These are phyloP conservation scores for Sherardia arvensis DNA, from an alignment of 257 asterid genomes.

Conservation along the genomic window DNA sequence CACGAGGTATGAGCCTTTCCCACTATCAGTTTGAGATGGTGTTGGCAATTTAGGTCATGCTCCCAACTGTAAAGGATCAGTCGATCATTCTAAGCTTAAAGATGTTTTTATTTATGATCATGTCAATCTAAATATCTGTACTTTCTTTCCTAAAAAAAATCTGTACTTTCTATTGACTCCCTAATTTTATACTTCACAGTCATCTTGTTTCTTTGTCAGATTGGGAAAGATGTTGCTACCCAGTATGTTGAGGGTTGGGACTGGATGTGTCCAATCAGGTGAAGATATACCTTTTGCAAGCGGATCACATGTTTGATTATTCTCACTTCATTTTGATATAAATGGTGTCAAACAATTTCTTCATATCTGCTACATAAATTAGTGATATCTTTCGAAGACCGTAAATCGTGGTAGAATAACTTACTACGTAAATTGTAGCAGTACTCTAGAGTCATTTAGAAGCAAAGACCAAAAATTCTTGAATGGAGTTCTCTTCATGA, in stretches of 20 bases:
- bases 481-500: neutral
- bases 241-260: constrained; percentile 99
- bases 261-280: constrained; percentile 98
- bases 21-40: neutral
- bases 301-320: neutral
- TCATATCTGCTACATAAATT: neutral
- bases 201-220: constrained; percentile 32
- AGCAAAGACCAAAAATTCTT: neutral
- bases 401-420: neutral
- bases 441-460: neutral
- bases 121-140: neutral
- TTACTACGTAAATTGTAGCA: neutral
- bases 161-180: neutral
- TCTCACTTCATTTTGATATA: neutral
- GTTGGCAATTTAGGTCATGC: neutral
- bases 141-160: neutral
- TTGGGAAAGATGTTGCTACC: constrained; percentile 93
- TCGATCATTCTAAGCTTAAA: neutral
- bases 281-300: constrained; percentile 6
- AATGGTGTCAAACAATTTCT: neutral
- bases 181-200: neutral
- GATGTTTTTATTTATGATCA: no score
- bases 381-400: neutral
- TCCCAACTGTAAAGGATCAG: neutral
- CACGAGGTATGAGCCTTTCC: constrained; percentile 60